Conservation (phyloP, 495 filamentous ascomycete genomes). For the Hypoxylon trugodes region DNA sequence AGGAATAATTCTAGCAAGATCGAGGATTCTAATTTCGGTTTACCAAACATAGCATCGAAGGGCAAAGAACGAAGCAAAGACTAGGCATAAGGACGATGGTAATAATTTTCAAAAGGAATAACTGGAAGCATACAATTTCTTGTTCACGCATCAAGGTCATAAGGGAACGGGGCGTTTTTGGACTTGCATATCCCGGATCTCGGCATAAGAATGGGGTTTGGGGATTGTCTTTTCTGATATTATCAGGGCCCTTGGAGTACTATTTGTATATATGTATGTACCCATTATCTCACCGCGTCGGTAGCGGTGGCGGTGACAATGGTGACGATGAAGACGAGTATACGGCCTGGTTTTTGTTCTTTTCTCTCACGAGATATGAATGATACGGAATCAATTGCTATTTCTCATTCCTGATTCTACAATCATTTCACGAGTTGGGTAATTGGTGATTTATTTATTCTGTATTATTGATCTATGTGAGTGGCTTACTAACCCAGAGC, state of each 20-base stretch:
- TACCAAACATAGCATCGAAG: too few relatives aligned
- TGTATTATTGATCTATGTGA: too few relatives aligned
- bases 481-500: too few relatives aligned
- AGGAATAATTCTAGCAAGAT: too few relatives aligned
- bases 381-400: too few relatives aligned
- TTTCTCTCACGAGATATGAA: slow-evolving; percentile 33
- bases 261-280: background rate
- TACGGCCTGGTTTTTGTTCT: background rate
- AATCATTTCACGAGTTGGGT: background rate
- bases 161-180: background rate
- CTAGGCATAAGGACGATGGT: too few relatives aligned
- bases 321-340: slow-evolving; percentile 8
- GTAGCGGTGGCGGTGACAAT: background rate
- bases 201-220: slow-evolving; percentile 12
- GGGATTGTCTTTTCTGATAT: background rate
- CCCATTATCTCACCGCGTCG: background rate
- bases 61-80: too few relatives aligned
- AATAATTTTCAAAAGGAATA: too few relatives aligned
- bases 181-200: slow-evolving; percentile 25
- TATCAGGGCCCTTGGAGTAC: slow-evolving; percentile 3
- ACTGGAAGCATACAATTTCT: too few relatives aligned
- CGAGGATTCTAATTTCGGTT: too few relatives aligned
- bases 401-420: background rate
- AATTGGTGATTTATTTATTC: too few relatives aligned
- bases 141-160: too few relatives aligned